phyloP scores from a whole-genome alignment of 805 yeast genomes.

The Candida jianshihensis region DNA sequence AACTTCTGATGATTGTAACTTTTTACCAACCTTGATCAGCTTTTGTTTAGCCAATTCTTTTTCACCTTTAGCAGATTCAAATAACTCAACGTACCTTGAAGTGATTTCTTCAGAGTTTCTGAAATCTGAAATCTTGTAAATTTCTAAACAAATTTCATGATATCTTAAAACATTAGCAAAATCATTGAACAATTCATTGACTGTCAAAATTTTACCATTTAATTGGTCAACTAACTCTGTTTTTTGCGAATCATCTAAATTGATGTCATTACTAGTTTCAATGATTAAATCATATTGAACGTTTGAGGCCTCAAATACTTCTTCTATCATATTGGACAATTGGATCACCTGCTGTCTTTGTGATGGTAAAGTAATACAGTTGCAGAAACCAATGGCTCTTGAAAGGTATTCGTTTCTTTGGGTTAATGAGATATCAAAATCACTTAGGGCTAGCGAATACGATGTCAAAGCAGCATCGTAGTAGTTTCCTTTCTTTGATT shows the following conservation, averaged over 20 bases:
- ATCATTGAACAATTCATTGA: constrained; percentile 77
- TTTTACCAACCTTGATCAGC: constrained; percentile 47
- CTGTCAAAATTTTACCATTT: constrained; percentile 57
- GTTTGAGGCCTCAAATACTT: constrained; percentile 78
- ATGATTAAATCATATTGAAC: constrained; percentile 54
- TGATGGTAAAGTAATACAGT: constrained; percentile 72
- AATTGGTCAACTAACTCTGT: constrained; percentile 45
- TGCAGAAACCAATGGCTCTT: constrained; percentile 88
- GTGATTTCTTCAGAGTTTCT: constrained; percentile 78
- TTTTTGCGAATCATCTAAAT: constrained; percentile 43
- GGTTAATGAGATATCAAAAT: constrained; percentile 57
- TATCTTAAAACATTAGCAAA: constrained; percentile 86
- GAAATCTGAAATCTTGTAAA: constrained; percentile 80
- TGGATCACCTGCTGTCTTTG: constrained; percentile 71
- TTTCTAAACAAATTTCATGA: constrained; percentile 69
- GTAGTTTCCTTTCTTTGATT: constrained; percentile 73
- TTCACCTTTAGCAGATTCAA: constrained; percentile 30
- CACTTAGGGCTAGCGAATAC: constrained; percentile 66
- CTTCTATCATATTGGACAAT: constrained; percentile 63
- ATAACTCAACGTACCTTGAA: constrained; percentile 70
- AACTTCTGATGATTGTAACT: constrained; percentile 59
- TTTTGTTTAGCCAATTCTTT: constrained; percentile 16
- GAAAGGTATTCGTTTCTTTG: constrained; percentile 84
- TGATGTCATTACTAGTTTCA: constrained; percentile 42
- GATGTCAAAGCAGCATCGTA: constrained; percentile 80